These are phyloP conservation scores for Talaromyces islandicus DNA, from an alignment of 2,329 filamentous ascomycete genomes.

Conservation along the genomic window DNA sequence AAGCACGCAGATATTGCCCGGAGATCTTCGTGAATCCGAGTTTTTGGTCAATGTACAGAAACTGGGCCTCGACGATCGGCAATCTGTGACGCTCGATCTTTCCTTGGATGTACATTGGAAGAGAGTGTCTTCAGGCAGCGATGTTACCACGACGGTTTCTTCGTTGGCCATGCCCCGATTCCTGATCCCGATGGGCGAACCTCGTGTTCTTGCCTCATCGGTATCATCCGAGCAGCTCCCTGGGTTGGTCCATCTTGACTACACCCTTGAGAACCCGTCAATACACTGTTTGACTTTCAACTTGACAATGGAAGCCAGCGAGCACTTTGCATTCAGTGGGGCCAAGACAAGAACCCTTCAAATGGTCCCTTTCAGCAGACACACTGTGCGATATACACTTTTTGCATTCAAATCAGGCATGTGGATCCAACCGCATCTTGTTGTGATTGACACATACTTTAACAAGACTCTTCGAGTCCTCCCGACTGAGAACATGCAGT, in stretches of 20 bases:
- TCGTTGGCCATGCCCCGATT: slow-evolving; percentile 73
- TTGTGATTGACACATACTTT: slow-evolving; percentile 85
- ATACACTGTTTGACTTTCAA: slow-evolving; percentile 93
- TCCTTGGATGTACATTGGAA: slow-evolving; percentile 73
- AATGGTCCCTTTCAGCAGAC: slow-evolving; percentile 72
- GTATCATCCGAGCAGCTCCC: slow-evolving; percentile 26
- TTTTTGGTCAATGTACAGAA: slow-evolving; percentile 75
- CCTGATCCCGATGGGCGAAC: slow-evolving; percentile 74
- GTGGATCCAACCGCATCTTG: slow-evolving; percentile 68
- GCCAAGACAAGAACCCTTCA: slow-evolving; percentile 75
- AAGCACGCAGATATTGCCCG: slow-evolving; percentile 50
- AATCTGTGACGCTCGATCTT: slow-evolving; percentile 67
- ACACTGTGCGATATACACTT: slow-evolving; percentile 67
- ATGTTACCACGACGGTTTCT: slow-evolving; percentile 54
- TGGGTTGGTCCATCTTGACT: slow-evolving; percentile 46
- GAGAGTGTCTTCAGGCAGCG: slow-evolving; percentile 39
- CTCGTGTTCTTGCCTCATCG: slow-evolving; percentile 64
- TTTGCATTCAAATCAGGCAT: slow-evolving; percentile 57
- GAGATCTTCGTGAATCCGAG: slow-evolving; percentile 63
- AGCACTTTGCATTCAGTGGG: slow-evolving; percentile 89
- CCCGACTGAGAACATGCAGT: slow-evolving; percentile 63
- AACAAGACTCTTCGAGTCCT: slow-evolving; percentile 81
- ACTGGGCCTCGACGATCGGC: slow-evolving; percentile 71
- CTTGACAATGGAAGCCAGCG: slow-evolving; percentile 82
- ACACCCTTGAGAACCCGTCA: slow-evolving; percentile 87